phyloP scores from a whole-genome alignment of 1,284 basidiomycete genomes.

The Rhodotorula sp. region DNA sequence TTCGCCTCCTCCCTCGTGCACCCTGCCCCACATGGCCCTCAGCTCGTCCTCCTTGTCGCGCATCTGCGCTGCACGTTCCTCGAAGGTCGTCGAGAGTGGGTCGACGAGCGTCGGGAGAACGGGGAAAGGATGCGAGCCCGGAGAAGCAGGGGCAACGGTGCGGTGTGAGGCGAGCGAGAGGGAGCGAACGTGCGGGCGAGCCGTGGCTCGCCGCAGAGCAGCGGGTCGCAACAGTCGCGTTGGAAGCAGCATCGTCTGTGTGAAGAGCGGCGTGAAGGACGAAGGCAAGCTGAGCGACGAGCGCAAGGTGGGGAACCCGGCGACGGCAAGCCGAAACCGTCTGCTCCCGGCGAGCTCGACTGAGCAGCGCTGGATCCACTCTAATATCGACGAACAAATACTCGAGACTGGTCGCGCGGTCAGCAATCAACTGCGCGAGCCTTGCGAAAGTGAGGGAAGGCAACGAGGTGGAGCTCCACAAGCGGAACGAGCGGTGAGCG shows the following conservation, averaged over 20 bases:
- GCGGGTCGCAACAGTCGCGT: background rate
- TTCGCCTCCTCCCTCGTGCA: conserved; percentile 30
- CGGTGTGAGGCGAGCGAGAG: background rate
- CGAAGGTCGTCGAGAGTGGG: conserved; percentile 11
- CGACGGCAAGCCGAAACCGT: background rate
- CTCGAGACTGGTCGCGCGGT: too few relatives aligned
- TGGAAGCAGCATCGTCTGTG: background rate
- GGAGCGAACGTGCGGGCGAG: background rate
- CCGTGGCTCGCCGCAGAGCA: too few relatives aligned
- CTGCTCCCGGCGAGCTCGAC: too few relatives aligned
- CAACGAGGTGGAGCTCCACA: too few relatives aligned
- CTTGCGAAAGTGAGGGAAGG: too few relatives aligned
- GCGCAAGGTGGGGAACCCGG: background rate
- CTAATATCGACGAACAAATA: too few relatives aligned
- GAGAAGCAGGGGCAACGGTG: background rate
- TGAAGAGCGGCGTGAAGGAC: too few relatives aligned
- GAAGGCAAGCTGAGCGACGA: too few relatives aligned
- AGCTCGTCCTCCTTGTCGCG: conserved; percentile 7
- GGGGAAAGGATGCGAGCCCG: conserved; percentile 4
- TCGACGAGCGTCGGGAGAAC: conserved; percentile 31
- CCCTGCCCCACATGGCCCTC: conserved; percentile 3
- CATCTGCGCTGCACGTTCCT: conserved; percentile 15
- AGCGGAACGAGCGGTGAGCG: too few relatives aligned
- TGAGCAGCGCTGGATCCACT: too few relatives aligned
- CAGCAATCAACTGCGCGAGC: too few relatives aligned